Percentiles rank a stretch among this genome's conserved stretches.
These are phyloP conservation scores for Pulveroboletus sp. DNA, from an alignment of 1,284 basidiomycete genomes.

Conservation along the genomic window DNA sequence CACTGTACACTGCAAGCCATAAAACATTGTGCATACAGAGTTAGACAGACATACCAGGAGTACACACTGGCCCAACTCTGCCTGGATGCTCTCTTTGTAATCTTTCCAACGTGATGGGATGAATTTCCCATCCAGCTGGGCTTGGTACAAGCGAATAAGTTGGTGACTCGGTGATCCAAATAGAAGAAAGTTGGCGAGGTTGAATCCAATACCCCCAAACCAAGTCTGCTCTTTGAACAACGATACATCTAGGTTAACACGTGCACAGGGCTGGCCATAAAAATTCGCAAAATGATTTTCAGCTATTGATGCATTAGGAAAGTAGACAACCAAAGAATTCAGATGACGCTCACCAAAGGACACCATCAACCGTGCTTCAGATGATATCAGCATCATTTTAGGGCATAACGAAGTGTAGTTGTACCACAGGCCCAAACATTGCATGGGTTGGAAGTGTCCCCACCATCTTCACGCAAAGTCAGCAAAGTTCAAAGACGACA, in stretches of 20 bases:
- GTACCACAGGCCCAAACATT: conserved; percentile 21
- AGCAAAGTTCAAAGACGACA: not conserved
- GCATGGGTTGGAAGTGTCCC: not conserved
- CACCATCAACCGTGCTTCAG: conserved; percentile 17
- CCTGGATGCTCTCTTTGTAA: conserved; percentile 41
- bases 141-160: conserved; percentile 10
- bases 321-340: no score
- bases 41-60: conserved; percentile 40
- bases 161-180: conserved; percentile 15
- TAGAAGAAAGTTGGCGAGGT: conserved; percentile 7
- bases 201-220: conserved; percentile 5
- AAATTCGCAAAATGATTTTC: conserved; percentile 22
- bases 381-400: not conserved
- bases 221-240: conserved; percentile 9
- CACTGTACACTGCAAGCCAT: conserved; percentile 21
- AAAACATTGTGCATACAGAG: not conserved
- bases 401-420: not conserved
- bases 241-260: conserved; percentile 10
- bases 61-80: conserved; percentile 49
- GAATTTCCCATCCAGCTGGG: conserved; percentile 22
- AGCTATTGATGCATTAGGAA: conserved; percentile 2
- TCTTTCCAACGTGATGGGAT: conserved; percentile 26
- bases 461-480: not conserved
- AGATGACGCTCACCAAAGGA: conserved; percentile 10
- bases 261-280: conserved; percentile 12